phyloP scores from a whole-genome alignment of 2,329 filamentous ascomycete genomes.

The Stachybotrys echinatus region DNA sequence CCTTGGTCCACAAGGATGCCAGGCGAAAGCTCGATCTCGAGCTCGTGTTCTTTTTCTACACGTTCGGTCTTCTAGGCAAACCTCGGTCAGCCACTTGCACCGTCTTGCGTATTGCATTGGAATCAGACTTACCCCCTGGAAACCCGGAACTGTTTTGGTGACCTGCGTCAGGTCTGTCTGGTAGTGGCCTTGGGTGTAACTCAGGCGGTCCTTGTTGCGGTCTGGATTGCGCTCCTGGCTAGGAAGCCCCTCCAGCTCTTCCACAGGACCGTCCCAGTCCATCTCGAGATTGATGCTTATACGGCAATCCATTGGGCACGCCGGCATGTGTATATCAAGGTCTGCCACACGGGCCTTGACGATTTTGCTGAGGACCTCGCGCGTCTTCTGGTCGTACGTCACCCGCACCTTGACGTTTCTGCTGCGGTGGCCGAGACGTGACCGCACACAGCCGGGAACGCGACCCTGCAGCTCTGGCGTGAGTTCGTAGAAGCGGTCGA shows the following conservation, averaged over 20 bases:
- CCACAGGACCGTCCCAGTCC: slow-evolving; percentile 67
- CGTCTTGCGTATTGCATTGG: no score
- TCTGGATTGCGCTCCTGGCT: slow-evolving; percentile 44
- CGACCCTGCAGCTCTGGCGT: slow-evolving; percentile 51
- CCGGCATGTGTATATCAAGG: slow-evolving; percentile 79
- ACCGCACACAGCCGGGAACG: slow-evolving; percentile 60
- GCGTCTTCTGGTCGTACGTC: slow-evolving; percentile 69
- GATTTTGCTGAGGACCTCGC: slow-evolving; percentile 71
- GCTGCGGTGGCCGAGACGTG: slow-evolving; percentile 47
- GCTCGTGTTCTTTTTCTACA: slow-evolving; percentile 66
- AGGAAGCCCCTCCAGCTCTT: slow-evolving; percentile 42
- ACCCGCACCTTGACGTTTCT: slow-evolving; percentile 50
- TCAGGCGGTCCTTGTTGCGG: slow-evolving; percentile 83
- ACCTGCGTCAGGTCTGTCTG: slow-evolving; percentile 94
- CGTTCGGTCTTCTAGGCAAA: slow-evolving; percentile 29
- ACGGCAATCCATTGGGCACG: slow-evolving; percentile 77
- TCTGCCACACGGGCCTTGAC: slow-evolving; percentile 88
- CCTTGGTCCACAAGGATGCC: slow-evolving; percentile 62
- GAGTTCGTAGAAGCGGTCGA: slow-evolving; percentile 79
- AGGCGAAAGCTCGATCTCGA: slow-evolving; percentile 72
- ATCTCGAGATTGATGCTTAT: slow-evolving; percentile 95
- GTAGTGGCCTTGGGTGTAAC: slow-evolving; percentile 82
- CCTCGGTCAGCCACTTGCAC: no score
- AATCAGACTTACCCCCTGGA: slow-evolving; percentile 29
- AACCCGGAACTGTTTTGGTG: slow-evolving; percentile 34